Percentiles rank a stretch among this genome's conserved stretches.
Evolutionary conservation across 192 early-diverging fungal genomes (phyloP).

Genomic region (Chytriomyces confervae): DNA sequence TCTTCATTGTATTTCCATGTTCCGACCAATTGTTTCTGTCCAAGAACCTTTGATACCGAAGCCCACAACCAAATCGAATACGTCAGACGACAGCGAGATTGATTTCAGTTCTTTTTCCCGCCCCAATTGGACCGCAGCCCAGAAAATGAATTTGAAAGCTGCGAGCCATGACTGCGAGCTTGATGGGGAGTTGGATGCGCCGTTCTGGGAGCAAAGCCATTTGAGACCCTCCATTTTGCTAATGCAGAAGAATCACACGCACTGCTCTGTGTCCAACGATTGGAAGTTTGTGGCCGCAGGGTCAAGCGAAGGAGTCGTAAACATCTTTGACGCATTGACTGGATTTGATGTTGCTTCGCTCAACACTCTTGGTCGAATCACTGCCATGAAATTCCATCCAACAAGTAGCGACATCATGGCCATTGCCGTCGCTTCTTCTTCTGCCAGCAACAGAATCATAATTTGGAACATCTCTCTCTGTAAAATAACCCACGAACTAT

Average conservation of each 20-base stretch:
- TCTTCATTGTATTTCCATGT: slow-evolving; percentile 1
- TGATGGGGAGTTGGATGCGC: slow-evolving; percentile 1
- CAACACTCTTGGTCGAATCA: slow-evolving; percentile 3
- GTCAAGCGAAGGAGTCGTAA: background rate
- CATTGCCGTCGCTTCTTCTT: slow-evolving; percentile 2
- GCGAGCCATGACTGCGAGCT: background rate
- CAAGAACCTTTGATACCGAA: background rate
- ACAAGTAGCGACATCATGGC: background rate
- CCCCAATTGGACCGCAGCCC: slow-evolving; percentile 1
- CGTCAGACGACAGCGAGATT: too few species aligned
- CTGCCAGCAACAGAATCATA: background rate
- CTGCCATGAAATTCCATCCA: slow-evolving; percentile 5
- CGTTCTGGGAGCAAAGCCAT: background rate
- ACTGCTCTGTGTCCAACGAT: background rate
- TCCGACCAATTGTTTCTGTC: slow-evolving; percentile 13
- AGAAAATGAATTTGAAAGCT: background rate
- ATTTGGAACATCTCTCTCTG: slow-evolving; percentile 13
- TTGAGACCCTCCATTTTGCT: background rate
- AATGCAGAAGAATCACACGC: background rate
- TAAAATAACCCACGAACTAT: background rate
- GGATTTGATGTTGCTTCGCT: slow-evolving; percentile 10
- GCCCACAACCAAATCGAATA: background rate
- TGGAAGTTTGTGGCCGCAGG: background rate
- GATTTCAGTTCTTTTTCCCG: background rate
- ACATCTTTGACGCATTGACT: slow-evolving; percentile 5